Conservation (phyloP, 179 eudicot species). For the Heliamphora pulchella region DNA sequence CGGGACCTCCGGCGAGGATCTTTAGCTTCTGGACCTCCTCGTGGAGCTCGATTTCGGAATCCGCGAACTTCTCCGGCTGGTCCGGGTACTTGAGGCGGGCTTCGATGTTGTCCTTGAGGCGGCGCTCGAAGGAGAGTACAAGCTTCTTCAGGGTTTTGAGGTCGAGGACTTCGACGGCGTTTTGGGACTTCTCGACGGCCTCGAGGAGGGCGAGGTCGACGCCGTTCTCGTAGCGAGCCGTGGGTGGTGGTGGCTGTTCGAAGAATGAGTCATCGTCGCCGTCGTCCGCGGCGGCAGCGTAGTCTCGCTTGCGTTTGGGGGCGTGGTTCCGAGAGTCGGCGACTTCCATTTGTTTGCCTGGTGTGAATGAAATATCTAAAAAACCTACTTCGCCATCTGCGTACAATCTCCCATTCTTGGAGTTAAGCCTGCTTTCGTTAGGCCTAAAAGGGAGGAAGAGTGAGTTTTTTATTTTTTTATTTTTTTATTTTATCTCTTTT, state of each 20-base stretch:
- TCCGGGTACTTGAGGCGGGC: constrained; percentile 87
- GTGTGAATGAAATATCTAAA: too few species aligned
- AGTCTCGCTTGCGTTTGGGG: constrained; percentile 14
- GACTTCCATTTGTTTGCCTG: constrained; percentile 2
- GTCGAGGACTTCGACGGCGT: constrained; percentile 63
- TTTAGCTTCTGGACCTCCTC: constrained; percentile 82
- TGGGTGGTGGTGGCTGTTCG: neutral
- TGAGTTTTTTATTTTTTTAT: too few species aligned
- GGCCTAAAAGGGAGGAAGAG: too few species aligned
- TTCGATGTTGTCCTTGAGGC: constrained; percentile 84
- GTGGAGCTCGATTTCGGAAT: constrained; percentile 87
- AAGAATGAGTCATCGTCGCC: neutral
- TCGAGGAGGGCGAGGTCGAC: constrained; percentile 77
- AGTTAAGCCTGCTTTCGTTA: too few species aligned
- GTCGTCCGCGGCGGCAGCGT: neutral
- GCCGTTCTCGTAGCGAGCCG: constrained; percentile 15
- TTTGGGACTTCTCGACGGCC: constrained; percentile 67
- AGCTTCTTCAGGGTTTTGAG: constrained; percentile 73
- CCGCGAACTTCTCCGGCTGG: constrained; percentile 87
- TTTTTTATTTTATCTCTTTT: too few species aligned
- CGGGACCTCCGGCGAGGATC: constrained; percentile 73
- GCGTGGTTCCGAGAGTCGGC: constrained; percentile 3
- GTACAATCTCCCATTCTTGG: too few species aligned
- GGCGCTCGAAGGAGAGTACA: constrained; percentile 84
- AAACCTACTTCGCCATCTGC: too few species aligned